Percentiles rank a stretch among this genome's conserved stretches.
phyloP scores from a whole-genome alignment of 2,329 filamentous ascomycete species.

The Fusarium euwallaceae region DNA sequence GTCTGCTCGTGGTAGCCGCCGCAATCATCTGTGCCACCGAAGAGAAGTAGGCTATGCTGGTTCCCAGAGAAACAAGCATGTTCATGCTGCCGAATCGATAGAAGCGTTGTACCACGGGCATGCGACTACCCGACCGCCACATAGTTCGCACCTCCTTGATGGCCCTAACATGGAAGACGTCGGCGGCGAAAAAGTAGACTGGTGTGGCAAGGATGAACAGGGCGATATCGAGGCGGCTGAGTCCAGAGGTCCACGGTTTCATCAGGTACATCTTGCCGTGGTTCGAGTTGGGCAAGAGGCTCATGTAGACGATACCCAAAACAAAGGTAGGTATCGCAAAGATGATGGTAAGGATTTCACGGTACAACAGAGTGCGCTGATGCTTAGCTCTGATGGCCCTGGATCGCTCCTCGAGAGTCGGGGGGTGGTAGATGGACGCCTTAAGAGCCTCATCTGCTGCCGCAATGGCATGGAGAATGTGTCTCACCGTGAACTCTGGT shows the following conservation, averaged over 20 bases:
- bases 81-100: constrained; percentile 98
- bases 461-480: constrained; percentile 77
- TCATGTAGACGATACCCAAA: constrained; percentile 93
- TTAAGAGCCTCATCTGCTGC: constrained; percentile 74
- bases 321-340: constrained; percentile 86
- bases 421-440: constrained; percentile 81
- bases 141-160: constrained; percentile 82
- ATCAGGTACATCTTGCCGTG: constrained; percentile 75
- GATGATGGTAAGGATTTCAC: constrained; percentile 77
- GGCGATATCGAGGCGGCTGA: constrained; percentile 82
- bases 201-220: constrained; percentile 87
- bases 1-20: constrained; percentile 58
- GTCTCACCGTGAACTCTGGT: constrained; percentile 80
- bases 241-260: constrained; percentile 76
- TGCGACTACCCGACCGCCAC: constrained; percentile 82
- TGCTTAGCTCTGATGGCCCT: constrained; percentile 79
- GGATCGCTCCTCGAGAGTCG: constrained; percentile 86
- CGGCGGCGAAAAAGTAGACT: constrained; percentile 87
- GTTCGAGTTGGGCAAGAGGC: constrained; percentile 73
- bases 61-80: constrained; percentile 89
- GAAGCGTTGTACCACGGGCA: constrained; percentile 80
- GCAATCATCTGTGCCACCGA: constrained; percentile 84
- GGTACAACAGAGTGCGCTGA: constrained; percentile 74
- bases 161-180: constrained; percentile 85
- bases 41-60: constrained; percentile 87